A percentile compares a stretch with the other conserved stretches of the same genome.
Conservation (phyloP, 2,329 filamentous ascomycete genomes). For the Acarospora socialis region DNA sequence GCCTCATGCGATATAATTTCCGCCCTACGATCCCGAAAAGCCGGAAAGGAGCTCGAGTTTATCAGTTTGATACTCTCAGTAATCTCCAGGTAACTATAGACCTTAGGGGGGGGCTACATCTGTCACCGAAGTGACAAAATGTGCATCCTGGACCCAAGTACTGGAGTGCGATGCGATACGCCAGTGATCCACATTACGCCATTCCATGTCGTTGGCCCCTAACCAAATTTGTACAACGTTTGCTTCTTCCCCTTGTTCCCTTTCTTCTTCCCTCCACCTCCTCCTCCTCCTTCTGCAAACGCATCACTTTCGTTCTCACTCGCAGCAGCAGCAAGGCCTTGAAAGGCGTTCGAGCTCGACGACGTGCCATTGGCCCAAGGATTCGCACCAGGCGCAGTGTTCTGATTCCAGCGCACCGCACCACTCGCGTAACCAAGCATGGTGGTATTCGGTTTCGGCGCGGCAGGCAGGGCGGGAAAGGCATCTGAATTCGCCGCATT, state of each 20-base stretch:
- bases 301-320: slow-evolving; percentile 14
- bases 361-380: slow-evolving; percentile 23
- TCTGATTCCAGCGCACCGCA: slow-evolving; percentile 30
- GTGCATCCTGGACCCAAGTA: too few relatives aligned
- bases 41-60: too few relatives aligned
- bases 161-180: too few relatives aligned
- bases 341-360: slow-evolving; percentile 1
- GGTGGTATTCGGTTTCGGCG: slow-evolving; percentile 51
- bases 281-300: slow-evolving; percentile 11
- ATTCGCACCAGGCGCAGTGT: slow-evolving; percentile 16
- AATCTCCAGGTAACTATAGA: too few relatives aligned
- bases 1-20: too few relatives aligned
- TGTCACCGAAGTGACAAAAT: too few relatives aligned
- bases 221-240: slow-evolving; percentile 27
- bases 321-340: slow-evolving; percentile 10
- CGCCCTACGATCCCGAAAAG: too few relatives aligned
- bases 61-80: too few relatives aligned
- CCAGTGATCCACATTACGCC: too few relatives aligned
- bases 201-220: too few relatives aligned
- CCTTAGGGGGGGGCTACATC: too few relatives aligned
- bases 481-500: slow-evolving; percentile 34
- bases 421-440: slow-evolving; percentile 34
- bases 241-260: slow-evolving; percentile 21
- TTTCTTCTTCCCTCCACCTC: slow-evolving; percentile 13
- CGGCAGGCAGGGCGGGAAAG: slow-evolving; percentile 71